Conservation (phyloP, 495 filamentous ascomycete species). For the Aspergillus ostianus region DNA sequence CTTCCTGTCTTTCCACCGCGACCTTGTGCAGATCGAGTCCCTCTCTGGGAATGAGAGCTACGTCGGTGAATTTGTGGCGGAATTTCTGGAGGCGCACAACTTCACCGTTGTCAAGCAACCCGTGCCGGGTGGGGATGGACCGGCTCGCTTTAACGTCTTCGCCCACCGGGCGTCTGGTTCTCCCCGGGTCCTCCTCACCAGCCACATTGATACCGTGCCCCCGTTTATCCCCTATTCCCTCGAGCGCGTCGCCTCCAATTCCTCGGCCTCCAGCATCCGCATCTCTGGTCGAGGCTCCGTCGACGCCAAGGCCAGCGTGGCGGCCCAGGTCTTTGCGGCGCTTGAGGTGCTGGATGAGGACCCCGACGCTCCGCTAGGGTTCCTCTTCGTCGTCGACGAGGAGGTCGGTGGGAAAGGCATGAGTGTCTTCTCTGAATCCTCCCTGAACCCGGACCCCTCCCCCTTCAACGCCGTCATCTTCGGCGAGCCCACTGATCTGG, state of each 20-base stretch:
- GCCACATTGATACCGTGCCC: constrained; percentile 71
- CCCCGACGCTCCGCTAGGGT: constrained; percentile 51
- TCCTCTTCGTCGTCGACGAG: constrained; percentile 90
- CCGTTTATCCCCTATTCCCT: constrained; percentile 59
- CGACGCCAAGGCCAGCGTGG: constrained; percentile 88
- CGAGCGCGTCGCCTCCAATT: constrained; percentile 9
- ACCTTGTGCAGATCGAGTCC: constrained; percentile 72
- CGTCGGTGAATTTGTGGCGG: constrained; percentile 64
- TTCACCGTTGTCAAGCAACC: constrained; percentile 67
- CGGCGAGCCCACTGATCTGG: constrained; percentile 83
- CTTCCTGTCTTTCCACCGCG: constrained; percentile 75
- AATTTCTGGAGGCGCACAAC: constrained; percentile 61
- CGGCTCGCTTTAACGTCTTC: constrained; percentile 71
- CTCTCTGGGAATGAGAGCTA: constrained; percentile 70
- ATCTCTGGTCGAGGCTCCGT: constrained; percentile 80
- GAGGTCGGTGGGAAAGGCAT: constrained; percentile 84
- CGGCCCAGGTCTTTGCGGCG: constrained; percentile 70
- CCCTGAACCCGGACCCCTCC: constrained; percentile 30
- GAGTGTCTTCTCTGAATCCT: constrained; percentile 50
- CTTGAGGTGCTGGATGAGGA: constrained; percentile 54
- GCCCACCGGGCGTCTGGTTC: constrained; percentile 63
- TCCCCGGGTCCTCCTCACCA: constrained; percentile 69
- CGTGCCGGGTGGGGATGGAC: constrained; percentile 24
- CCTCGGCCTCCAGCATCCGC: constrained; percentile 32
- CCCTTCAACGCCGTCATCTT: constrained; percentile 74